Base-by-base conservation (phyloP, 345 rosid genomes). In the Pelargonium nanum region DNA sequence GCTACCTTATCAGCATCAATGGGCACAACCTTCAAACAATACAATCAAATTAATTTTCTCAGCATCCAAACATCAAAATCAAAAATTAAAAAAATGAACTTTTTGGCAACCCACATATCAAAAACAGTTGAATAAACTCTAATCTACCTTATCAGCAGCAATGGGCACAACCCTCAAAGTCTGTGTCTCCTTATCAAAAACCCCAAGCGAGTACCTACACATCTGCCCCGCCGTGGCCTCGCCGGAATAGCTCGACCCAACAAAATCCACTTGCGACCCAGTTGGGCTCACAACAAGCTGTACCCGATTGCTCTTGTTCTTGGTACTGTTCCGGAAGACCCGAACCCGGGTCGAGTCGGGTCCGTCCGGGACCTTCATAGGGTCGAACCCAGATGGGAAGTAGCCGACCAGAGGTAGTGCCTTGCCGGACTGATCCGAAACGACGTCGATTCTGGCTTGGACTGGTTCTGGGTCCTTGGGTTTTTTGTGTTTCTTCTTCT, bases 1-100 rank as follows among this genome's bases (percentile, higher is more conserved):
- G n/a, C 40, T 57, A 88, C 96, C 96, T 87, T 92, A 57, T 86
- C 77, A 57, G 85, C 63, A 70, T 89, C 95, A 73, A 92, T 67
- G 1, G 98, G 95, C 62, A 86, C 57, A 73, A 85, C 69, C 74
- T 61, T 86, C 75, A 92, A 70, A 12, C n/a, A 23, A 10, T 12
- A 58, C 53, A 60, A 19, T 6, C 48, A 22, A 60, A n/a, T 4
- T 6, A 2, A 50, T 6, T n/a, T 53, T 22, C 1, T 21, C 8
- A 21, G 19, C 13, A 57, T 20, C 34, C 34, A 20, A 65, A 26
- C 50, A n/a, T 23, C 2, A 15, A 6, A 22, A 24, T 20, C 5
- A 19, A 24, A 10, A 51, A n/a, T 32, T 17, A 40, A 61, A 24
- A 32, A 64, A 44, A 45, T 20, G 22, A 54, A 54, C 2, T 12